Evolutionary conservation across 768 basidiomycete genomes (phyloP).

Genomic region (Porpolomopsis calyptriformis): DNA sequence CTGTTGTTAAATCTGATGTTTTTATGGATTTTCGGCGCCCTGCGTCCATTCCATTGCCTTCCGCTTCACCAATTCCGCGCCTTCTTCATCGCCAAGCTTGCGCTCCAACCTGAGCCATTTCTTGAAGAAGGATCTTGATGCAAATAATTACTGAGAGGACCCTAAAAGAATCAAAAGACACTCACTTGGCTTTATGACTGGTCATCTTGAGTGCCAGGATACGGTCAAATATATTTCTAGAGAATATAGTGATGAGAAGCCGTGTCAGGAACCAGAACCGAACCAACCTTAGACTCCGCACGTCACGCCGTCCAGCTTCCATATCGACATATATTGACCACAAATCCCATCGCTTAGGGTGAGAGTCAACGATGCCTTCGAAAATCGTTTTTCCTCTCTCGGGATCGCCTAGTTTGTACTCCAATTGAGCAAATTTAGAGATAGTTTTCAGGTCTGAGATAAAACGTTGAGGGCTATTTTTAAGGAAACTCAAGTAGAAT

Average conservation of each 20-base stretch:
- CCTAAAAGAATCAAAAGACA: slow-evolving; percentile 11
- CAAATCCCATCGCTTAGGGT: slow-evolving; percentile 89
- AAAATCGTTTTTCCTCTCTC: slow-evolving; percentile 95
- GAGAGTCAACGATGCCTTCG: slow-evolving; percentile 91
- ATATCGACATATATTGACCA: slow-evolving; percentile 98
- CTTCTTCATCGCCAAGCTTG: slow-evolving; percentile 78
- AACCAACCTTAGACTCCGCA: slow-evolving; percentile 64
- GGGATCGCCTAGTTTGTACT: slow-evolving; percentile 88
- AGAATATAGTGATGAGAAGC: slow-evolving; percentile 2
- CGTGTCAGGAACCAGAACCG: background rate
- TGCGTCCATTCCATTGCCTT: slow-evolving; percentile 91
- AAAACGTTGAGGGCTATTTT: background rate
- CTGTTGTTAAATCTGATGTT: slow-evolving; percentile 20
- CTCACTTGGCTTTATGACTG: slow-evolving; percentile 89
- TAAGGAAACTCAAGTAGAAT: background rate
- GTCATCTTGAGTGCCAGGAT: slow-evolving; percentile 81
- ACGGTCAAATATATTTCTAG: slow-evolving; percentile 78
- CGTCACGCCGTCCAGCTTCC: slow-evolving; percentile 72
- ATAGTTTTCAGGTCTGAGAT: slow-evolving; percentile 84
- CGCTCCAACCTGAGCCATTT: slow-evolving; percentile 91
- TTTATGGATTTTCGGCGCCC: slow-evolving; percentile 36
- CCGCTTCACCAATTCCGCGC: slow-evolving; percentile 68
- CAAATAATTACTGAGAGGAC: slow-evolving; percentile 11
- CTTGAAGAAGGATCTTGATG: slow-evolving; percentile 81
- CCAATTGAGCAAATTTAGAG: slow-evolving; percentile 87